phyloP scores from a whole-genome alignment of 1,284 basidiomycete genomes.

The Tremellales sp. region DNA sequence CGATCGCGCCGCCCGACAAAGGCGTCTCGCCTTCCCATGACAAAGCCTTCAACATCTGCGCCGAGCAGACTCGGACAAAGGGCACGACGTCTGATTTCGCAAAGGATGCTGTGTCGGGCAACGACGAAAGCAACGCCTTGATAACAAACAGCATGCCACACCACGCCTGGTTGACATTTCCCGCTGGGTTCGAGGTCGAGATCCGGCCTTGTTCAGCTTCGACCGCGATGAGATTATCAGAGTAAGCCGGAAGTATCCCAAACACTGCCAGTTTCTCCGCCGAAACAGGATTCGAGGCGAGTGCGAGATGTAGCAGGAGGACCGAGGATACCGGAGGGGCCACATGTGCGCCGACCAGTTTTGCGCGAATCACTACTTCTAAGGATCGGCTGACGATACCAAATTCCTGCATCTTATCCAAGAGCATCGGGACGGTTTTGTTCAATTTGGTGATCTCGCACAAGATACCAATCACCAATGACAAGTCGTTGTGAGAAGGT shows the following conservation, averaged over 20 bases:
- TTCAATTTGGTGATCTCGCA: constrained; percentile 31
- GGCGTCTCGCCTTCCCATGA: constrained; percentile 74
- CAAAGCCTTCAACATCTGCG: constrained; percentile 71
- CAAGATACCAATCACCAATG: constrained; percentile 34
- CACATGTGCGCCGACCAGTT: constrained; percentile 24
- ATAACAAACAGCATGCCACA: constrained; percentile 80
- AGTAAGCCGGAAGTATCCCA: constrained; percentile 74
- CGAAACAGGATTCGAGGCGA: constrained; percentile 70
- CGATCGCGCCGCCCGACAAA: constrained; percentile 65
- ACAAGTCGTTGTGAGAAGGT: constrained; percentile 24
- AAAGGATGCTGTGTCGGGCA: constrained; percentile 60
- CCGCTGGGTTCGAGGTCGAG: constrained; percentile 66
- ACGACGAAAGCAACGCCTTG: constrained; percentile 61
- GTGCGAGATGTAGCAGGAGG: constrained; percentile 76
- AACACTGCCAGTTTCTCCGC: constrained; percentile 82
- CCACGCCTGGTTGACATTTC: constrained; percentile 64
- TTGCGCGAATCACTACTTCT: constrained; percentile 63
- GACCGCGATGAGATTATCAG: constrained; percentile 72
- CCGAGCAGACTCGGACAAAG: constrained; percentile 76
- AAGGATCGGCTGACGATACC: constrained; percentile 73
- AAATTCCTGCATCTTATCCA: constrained; percentile 73
- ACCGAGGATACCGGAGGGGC: constrained; percentile 67
- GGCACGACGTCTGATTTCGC: constrained; percentile 81
- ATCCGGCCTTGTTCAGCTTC: constrained; percentile 70
- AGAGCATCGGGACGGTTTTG: constrained; percentile 56